phyloP scores from a whole-genome alignment of 2,329 filamentous ascomycete species.

The Kalmusia sp. region DNA sequence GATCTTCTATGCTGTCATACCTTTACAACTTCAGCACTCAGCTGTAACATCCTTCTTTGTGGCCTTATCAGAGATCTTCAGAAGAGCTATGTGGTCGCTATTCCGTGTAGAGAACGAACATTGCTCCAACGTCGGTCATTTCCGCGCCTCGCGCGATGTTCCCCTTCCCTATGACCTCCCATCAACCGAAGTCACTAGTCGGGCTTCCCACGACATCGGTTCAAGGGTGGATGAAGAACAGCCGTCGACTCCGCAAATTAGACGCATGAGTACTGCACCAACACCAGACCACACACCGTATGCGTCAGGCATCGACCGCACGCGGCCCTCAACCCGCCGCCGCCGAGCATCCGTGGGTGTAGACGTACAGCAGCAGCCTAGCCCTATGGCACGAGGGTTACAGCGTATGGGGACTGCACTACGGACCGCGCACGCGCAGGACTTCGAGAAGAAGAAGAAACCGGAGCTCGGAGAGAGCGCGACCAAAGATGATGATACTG shows the following conservation, averaged over 20 bases:
- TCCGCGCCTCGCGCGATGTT: conserved; percentile 87
- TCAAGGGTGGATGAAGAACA: conserved; percentile 41
- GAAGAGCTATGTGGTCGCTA: conserved; percentile 88
- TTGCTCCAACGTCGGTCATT: conserved; percentile 79
- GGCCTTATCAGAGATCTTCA: conserved; percentile 77
- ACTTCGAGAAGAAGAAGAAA: conserved; percentile 82
- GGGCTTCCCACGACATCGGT: conserved; percentile 6
- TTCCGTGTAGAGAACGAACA: conserved; percentile 98
- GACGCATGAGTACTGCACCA: conserved; percentile 21
- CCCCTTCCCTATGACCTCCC: conserved; percentile 76
- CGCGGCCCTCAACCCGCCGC: conserved; percentile 20
- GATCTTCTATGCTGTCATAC: conserved; percentile 91
- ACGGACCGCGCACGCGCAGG: conserved; percentile 83
- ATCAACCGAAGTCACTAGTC: conserved; percentile 15
- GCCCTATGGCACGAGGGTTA: conserved; percentile 51
- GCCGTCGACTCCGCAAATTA: conserved; percentile 11
- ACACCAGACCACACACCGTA: conserved; percentile 14
- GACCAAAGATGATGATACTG: conserved; percentile 36
- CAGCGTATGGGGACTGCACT: conserved; percentile 71
- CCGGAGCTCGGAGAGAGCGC: conserved; percentile 49
- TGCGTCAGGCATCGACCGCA: conserved; percentile 22
- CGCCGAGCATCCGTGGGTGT: conserved; percentile 19
- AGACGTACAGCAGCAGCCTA: conserved; percentile 29
- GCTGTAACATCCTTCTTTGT: conserved; percentile 82
- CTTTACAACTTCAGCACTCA: conserved; percentile 80